Percentiles rank a stretch among this genome's conserved stretches.
phyloP scores from a whole-genome alignment of 129 eudicot genomes.

The Ambrosia trifida region DNA sequence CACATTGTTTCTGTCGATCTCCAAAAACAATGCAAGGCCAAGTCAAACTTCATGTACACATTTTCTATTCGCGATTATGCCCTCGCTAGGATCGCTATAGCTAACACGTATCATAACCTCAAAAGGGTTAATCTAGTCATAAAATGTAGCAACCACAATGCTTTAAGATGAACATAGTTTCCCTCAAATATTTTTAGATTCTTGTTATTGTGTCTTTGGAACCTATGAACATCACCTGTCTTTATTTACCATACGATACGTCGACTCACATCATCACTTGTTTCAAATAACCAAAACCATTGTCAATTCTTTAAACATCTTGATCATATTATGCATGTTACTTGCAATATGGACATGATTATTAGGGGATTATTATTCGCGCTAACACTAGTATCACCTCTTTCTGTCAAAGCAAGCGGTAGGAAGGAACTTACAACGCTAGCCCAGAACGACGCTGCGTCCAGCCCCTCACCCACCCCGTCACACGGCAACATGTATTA shows the following conservation, averaged over 20 bases:
- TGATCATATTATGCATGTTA: constrained; percentile 22
- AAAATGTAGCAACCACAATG: background rate
- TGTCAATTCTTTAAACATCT: constrained; percentile 1
- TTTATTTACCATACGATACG: constrained; percentile 9
- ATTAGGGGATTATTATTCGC: constrained; percentile 20
- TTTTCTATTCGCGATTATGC: constrained; percentile 9
- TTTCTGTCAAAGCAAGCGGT: constrained; percentile 24
- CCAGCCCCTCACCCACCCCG: constrained; percentile 26
- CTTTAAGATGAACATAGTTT: constrained; percentile 14
- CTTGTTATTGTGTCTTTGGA: constrained; percentile 32
- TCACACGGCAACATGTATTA: background rate
- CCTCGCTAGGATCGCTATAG: background rate
- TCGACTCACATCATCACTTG: background rate
- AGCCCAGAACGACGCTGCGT: constrained; percentile 18
- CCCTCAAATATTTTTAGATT: constrained; percentile 17
- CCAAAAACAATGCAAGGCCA: constrained; percentile 26
- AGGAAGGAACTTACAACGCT: constrained; percentile 29
- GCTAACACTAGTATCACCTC: constrained; percentile 22
- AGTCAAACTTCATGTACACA: background rate
- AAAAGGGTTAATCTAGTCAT: constrained; percentile 21
- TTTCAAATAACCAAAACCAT: background rate
- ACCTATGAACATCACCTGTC: constrained; percentile 33
- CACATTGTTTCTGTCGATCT: constrained; percentile 29
- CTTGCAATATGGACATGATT: background rate
- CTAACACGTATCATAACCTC: constrained; percentile 8